Evolutionary conservation across 371 early-diverging fungal genomes (phyloP).

Genomic region (Funneliformis caledonium): DNA sequence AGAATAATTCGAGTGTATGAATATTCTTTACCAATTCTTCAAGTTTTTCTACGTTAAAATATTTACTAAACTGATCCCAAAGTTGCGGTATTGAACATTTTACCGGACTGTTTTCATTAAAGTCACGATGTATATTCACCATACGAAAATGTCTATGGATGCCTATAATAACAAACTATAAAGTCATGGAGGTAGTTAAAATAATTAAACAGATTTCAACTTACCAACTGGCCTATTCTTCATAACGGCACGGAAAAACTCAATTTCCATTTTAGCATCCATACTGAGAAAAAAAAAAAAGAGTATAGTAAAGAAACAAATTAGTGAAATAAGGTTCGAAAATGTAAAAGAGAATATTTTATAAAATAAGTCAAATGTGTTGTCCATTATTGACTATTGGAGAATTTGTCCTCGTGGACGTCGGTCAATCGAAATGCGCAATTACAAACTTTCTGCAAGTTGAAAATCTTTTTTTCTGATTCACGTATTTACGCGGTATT

Average conservation of each 20-base stretch:
- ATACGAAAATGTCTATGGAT: slow-evolving; percentile 38
- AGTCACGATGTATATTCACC: slow-evolving; percentile 31
- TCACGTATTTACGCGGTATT: neutral
- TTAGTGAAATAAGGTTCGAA: too few relatives aligned
- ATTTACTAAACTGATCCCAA: slow-evolving; percentile 36
- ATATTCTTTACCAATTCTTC: slow-evolving; percentile 35
- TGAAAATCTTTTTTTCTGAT: neutral
- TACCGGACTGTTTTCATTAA: slow-evolving; percentile 36
- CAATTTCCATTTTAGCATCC: slow-evolving; percentile 39
- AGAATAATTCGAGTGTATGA: neutral
- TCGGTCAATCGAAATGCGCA: too few relatives aligned
- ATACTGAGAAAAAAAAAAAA: slow-evolving; percentile 1
- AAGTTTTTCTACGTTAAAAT: slow-evolving; percentile 17
- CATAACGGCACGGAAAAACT: slow-evolving; percentile 32
- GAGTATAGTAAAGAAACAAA: neutral
- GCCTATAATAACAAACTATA: neutral
- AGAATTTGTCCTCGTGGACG: neutral
- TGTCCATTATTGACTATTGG: too few relatives aligned
- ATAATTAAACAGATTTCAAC: neutral
- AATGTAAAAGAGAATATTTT: too few relatives aligned
- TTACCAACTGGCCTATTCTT: slow-evolving; percentile 39
- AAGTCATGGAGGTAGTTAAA: neutral
- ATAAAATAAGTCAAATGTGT: too few relatives aligned
- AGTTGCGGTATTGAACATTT: slow-evolving; percentile 38
- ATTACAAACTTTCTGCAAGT: too few relatives aligned